phyloP scores from a whole-genome alignment of 116 monocot species.

The Papilionanthe hybrid region DNA sequence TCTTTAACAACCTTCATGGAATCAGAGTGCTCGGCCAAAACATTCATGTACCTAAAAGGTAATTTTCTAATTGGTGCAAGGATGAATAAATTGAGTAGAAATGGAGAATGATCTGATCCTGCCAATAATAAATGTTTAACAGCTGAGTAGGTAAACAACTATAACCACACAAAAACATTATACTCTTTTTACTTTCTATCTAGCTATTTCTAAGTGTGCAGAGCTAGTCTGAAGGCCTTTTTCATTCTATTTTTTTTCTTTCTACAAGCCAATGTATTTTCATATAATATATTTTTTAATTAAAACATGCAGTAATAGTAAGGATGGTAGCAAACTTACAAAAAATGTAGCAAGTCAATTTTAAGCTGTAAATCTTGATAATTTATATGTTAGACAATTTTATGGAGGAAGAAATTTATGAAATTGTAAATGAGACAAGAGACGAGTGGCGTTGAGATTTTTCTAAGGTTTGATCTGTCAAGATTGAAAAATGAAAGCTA shows the following conservation, averaged over 20 bases:
- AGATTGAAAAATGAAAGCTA: no score
- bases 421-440: neutral
- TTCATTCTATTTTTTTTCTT: neutral
- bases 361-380: neutral
- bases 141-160: no score
- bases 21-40: no score
- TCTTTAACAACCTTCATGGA: no score
- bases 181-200: neutral
- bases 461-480: no score
- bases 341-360: neutral
- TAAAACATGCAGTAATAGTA: neutral
- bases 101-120: no score
- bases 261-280: neutral
- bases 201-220: neutral
- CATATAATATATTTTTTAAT: neutral
- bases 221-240: neutral
- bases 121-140: no score
- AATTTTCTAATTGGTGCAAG: no score
- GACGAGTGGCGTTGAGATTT: neutral
- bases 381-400: neutral
- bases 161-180: neutral
- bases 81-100: no score
- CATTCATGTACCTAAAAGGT: no score
- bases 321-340: neutral
- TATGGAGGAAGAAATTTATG: neutral